A percentile compares a stretch with the other conserved stretches of the same genome.
phyloP scores from a whole-genome alignment of 2,329 filamentous ascomycete genomes.

The Ophiostoma himal-ulmi region DNA sequence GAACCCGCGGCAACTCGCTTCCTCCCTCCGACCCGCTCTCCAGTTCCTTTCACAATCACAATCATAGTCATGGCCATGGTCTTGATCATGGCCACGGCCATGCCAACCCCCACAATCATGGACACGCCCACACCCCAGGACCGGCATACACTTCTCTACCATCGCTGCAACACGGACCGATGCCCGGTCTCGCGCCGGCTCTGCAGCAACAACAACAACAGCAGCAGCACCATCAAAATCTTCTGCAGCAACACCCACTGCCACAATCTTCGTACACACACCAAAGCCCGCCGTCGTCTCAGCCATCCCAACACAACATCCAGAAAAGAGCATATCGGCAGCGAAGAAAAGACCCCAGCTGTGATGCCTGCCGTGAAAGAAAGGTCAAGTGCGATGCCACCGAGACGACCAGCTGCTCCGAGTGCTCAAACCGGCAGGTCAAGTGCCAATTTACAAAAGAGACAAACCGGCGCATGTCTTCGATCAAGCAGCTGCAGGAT shows the following conservation, averaged over 20 bases:
- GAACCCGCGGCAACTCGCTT: constrained; percentile 47
- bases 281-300: background rate
- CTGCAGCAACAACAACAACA: background rate
- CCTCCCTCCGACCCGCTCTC: constrained; percentile 53
- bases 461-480: constrained; percentile 97
- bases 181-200: background rate
- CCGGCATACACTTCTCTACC: background rate
- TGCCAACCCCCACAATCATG: background rate
- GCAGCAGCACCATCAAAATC: background rate
- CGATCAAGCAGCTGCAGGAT: constrained; percentile 98
- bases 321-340: constrained; percentile 87
- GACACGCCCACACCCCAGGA: background rate
- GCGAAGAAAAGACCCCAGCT: constrained; percentile 91
- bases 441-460: constrained; percentile 99
- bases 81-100: background rate
- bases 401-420: constrained; percentile 91
- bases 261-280: background rate
- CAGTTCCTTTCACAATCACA: constrained; percentile 45
- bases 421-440: constrained; percentile 92
- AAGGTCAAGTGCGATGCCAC: constrained; percentile 92
- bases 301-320: background rate
- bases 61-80: constrained; percentile 1
- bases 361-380: constrained; percentile 87
- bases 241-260: background rate
- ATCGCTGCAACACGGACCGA: background rate